Conservation (phyloP, 2,329 filamentous ascomycete species). For the Colletotrichum siamense region DNA sequence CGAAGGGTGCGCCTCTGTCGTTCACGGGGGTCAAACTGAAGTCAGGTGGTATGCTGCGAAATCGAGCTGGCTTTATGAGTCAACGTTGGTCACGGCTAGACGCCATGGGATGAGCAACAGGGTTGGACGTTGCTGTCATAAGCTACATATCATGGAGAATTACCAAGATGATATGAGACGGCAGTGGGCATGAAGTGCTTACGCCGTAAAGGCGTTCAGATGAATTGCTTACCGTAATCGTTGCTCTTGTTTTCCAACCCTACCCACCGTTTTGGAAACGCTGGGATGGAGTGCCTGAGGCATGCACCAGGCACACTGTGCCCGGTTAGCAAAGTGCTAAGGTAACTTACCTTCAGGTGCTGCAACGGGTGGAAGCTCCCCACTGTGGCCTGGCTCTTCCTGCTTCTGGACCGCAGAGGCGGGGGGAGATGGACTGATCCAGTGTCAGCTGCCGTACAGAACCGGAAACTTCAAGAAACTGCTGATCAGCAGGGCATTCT, state of each 20-base stretch:
- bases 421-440: neutral
- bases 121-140: neutral
- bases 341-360: no score
- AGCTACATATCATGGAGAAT: neutral
- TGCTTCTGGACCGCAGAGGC: neutral
- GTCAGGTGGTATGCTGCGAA: neutral
- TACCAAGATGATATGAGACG: neutral
- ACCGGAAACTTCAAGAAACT: neutral
- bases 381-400: neutral
- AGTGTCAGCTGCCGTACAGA: slow-evolving; percentile 1
- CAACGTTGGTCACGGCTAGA: neutral
- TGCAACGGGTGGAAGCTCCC: neutral
- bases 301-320: neutral
- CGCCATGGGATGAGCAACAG: neutral
- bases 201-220: neutral
- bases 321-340: no score
- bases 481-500: neutral
- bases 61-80: neutral
- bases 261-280: neutral
- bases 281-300: neutral
- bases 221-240: neutral
- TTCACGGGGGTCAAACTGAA: neutral
- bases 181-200: neutral
- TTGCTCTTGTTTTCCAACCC: no score
- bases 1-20: neutral